Evolutionary conservation across 208 protist species (phyloP), one percentile per base, ranked within the genome.

Genomic region (Wallacemonas sp.): DNA sequence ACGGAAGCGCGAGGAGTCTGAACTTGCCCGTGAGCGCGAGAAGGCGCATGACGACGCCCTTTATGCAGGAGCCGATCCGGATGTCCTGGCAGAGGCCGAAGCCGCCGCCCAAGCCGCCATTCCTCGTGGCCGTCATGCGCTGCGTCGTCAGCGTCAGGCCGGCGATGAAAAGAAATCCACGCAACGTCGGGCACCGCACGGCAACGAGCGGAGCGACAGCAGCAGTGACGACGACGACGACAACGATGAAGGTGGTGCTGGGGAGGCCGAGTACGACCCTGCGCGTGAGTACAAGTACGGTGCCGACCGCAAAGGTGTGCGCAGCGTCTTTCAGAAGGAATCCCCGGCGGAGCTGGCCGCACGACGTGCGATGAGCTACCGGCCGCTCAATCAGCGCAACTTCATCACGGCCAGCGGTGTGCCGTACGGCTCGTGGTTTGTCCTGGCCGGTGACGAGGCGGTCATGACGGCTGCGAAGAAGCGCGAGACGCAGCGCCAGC

Each of bases 311-410:
- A 45, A 63, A 12, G 89, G 84, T 2, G 78, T 94, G 50, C 91
- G 91, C 41, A 92, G 84, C 59, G 77, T 91, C 16, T 96, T 96
- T 59, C 61, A 65, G 12, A 89, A 86, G 42, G 91, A 96, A 68
- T 77, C 83, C 5, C 26, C 63, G 3, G 86, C 72, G 18, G 83
- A 86, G 39, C 22, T 96, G 26, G 86, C 76, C 3, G 73, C 62
- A 2, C 87, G 88, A 3, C 77, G 81, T 62, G 74, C 76, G 66
- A 50, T 81, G 29, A 80, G 59, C 41, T 92, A 91, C 57, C 70
- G 71, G 20, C 84, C 82, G 26, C 79, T 93, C 10, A 42, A 23
- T 2, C 66, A 67, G n/a, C 82, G 87, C 25, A 57, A 45, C 18
- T 75, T 84, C 52, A 91, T 94, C 73, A 64, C 74, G 1, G 62